Percentiles rank a stretch among this genome's conserved stretches.
phyloP scores from a whole-genome alignment of 768 basidiomycete species.

The Russula compacta region DNA sequence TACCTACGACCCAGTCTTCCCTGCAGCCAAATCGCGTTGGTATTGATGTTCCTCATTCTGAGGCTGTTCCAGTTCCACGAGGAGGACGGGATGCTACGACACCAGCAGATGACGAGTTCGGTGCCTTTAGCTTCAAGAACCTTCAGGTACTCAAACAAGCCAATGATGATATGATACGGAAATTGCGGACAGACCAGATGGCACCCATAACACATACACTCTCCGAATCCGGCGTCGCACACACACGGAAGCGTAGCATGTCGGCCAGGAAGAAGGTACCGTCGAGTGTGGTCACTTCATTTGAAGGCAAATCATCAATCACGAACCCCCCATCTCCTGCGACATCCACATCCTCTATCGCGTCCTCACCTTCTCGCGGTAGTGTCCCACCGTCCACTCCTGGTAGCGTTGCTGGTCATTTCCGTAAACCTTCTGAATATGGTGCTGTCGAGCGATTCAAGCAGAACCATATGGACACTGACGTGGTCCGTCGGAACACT shows the following conservation, averaged over 20 bases:
- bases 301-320: slow-evolving; percentile 47
- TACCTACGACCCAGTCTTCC: slow-evolving; percentile 40
- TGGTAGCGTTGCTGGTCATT: slow-evolving; percentile 50
- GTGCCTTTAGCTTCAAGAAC: slow-evolving; percentile 98
- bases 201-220: slow-evolving; percentile 66
- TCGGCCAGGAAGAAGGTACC: slow-evolving; percentile 73
- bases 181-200: slow-evolving; percentile 87
- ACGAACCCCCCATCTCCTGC: slow-evolving; percentile 89
- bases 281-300: slow-evolving; percentile 62
- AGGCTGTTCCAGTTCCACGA: slow-evolving; percentile 19
- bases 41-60: slow-evolving; percentile 22
- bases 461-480: slow-evolving; percentile 66
- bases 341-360: slow-evolving; percentile 84
- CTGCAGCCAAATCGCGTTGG: slow-evolving; percentile 36
- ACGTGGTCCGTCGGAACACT: slow-evolving; percentile 58
- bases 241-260: slow-evolving; percentile 68
- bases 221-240: slow-evolving; percentile 49
- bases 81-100: slow-evolving; percentile 33
- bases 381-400: slow-evolving; percentile 67
- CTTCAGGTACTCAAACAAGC: slow-evolving; percentile 92
- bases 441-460: slow-evolving; percentile 87
- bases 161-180: slow-evolving; percentile 96
- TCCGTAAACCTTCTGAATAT: slow-evolving; percentile 83
- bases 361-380: slow-evolving; percentile 78
- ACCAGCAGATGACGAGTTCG: slow-evolving; percentile 82